Percentiles rank a stretch among this genome's conserved stretches.
Evolutionary conservation across 148 eudicot genomes (phyloP).

Genomic region (Beta vulgaris): DNA sequence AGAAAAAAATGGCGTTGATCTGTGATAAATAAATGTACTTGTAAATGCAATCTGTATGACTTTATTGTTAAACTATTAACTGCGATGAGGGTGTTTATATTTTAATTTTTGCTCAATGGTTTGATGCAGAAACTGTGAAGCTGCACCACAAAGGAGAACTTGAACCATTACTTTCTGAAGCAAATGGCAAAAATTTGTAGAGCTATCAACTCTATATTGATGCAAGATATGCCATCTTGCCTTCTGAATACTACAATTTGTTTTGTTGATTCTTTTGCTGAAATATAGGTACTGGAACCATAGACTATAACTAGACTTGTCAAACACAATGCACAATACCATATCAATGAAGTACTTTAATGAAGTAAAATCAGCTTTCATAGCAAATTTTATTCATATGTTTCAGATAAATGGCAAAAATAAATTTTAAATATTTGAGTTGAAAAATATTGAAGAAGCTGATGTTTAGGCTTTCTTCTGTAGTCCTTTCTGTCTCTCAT

Average conservation of each 20-base stretch:
- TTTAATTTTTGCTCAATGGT: conserved; percentile 5
- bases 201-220: conserved; percentile 30
- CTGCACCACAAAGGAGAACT: conserved; percentile 76
- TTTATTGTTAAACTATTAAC: not conserved
- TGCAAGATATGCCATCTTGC: conserved; percentile 15
- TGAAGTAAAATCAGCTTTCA: not conserved
- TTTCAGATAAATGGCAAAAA: not conserved
- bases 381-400: not conserved
- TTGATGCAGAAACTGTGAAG: conserved; percentile 60
- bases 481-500: not conserved
- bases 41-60: not conserved
- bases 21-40: not conserved
- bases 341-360: not conserved
- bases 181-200: conserved; percentile 45
- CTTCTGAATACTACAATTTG: conserved; percentile 9
- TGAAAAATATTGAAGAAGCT: not conserved
- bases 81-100: not conserved
- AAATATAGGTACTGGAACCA: not conserved
- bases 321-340: not conserved
- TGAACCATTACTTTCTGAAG: conserved; percentile 65
- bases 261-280: conserved; percentile 18
- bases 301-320: not conserved
- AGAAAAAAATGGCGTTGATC: too few relatives aligned
- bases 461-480: not conserved
- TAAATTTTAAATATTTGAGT: too few relatives aligned